A percentile compares a stretch with the other conserved stretches of the same genome.
These are phyloP conservation scores for Diplodia mutila DNA, from an alignment of 2,329 filamentous ascomycete genomes.

Conservation along the genomic window DNA sequence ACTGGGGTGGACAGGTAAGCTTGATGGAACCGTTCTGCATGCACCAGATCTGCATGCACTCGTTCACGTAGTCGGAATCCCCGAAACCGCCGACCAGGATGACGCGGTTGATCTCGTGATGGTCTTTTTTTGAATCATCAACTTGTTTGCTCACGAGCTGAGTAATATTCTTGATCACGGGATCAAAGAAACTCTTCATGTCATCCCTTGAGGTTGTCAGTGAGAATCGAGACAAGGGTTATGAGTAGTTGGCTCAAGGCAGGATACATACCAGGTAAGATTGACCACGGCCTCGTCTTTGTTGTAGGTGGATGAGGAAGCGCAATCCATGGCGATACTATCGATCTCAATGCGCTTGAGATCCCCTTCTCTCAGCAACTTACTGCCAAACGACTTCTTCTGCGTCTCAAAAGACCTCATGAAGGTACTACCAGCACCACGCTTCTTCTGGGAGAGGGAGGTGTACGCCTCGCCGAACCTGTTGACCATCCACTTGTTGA, in stretches of 20 bases:
- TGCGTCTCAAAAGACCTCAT: slow-evolving; percentile 41
- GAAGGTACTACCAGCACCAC: slow-evolving; percentile 38
- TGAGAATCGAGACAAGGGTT: no score
- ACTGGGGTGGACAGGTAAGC: slow-evolving; percentile 18
- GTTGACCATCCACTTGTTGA: slow-evolving; percentile 37
- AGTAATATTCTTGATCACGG: slow-evolving; percentile 21
- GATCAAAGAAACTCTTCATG: slow-evolving; percentile 16
- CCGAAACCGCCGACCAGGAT: slow-evolving; percentile 29
- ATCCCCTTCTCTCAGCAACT: background rate
- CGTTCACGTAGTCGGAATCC: slow-evolving; percentile 23
- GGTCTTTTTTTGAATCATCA: background rate
- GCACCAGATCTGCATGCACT: slow-evolving; percentile 17
- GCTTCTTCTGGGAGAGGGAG: slow-evolving; percentile 31
- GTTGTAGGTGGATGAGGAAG: slow-evolving; percentile 13
- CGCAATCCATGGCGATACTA: background rate
- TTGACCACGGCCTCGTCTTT: slow-evolving; percentile 13
- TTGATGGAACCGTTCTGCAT: background rate
- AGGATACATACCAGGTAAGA: slow-evolving; percentile 10
- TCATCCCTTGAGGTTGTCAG: background rate
- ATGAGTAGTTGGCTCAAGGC: background rate
- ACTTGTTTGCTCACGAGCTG: slow-evolving; percentile 12
- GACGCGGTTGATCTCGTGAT: background rate
- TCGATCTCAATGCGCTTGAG: slow-evolving; percentile 18
- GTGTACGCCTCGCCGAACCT: slow-evolving; percentile 38
- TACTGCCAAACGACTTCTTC: slow-evolving; percentile 37